These are phyloP conservation scores for Lepidium didymum DNA, from an alignment of 345 rosid genomes.

Conservation along the genomic window DNA sequence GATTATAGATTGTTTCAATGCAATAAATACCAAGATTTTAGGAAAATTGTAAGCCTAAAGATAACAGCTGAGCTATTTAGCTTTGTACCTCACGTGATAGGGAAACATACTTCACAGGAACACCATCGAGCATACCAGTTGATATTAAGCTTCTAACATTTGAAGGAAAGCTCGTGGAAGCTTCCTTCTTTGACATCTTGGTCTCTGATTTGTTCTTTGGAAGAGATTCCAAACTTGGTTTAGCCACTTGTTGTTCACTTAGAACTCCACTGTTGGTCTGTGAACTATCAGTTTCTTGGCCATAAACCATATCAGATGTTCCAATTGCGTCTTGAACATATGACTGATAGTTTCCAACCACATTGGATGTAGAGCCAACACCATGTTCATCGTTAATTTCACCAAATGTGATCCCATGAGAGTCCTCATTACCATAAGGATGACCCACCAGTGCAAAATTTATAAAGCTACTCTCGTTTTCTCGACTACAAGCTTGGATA, in stretches of 20 bases:
- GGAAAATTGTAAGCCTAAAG: background rate
- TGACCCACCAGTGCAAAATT: constrained; percentile 43
- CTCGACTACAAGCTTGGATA: constrained; percentile 33
- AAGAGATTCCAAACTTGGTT: constrained; percentile 41
- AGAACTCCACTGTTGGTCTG: constrained; percentile 22
- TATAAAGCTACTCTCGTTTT: constrained; percentile 36
- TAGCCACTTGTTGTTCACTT: constrained; percentile 28
- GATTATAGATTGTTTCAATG: constrained; percentile 2
- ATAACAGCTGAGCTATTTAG: background rate
- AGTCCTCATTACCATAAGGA: constrained; percentile 44
- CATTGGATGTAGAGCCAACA: constrained; percentile 36
- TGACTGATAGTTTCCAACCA: constrained; percentile 38
- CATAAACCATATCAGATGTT: constrained; percentile 33
- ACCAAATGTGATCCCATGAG: constrained; percentile 54
- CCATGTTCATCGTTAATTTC: constrained; percentile 45
- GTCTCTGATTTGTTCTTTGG: constrained; percentile 50
- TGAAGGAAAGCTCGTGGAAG: constrained; percentile 88
- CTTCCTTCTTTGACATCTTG: constrained; percentile 62
- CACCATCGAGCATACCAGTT: constrained; percentile 91
- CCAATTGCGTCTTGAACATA: constrained; percentile 39
- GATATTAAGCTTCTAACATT: constrained; percentile 88
- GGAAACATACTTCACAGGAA: constrained; percentile 77
- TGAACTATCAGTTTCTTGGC: constrained; percentile 36
- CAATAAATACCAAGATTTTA: background rate
- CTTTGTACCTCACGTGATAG: constrained; percentile 70